These are phyloP conservation scores for Catunica adiposa DNA, from an alignment of 2,329 filamentous ascomycete species.

Conservation along the genomic window DNA sequence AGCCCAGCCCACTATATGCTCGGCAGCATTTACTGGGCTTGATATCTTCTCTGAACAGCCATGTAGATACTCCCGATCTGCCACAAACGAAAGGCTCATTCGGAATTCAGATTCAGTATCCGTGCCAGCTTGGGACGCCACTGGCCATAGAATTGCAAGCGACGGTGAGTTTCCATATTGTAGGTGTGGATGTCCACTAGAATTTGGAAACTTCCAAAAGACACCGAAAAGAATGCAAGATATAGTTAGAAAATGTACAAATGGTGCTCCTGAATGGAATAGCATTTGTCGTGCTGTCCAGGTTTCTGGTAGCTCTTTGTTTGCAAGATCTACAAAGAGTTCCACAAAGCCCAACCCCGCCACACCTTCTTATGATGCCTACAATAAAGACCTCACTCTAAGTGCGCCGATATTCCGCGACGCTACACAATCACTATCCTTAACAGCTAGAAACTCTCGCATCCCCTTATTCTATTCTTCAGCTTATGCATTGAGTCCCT, in stretches of 20 bases:
- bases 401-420: background rate
- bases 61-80: background rate
- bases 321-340: background rate
- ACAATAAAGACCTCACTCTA: background rate
- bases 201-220: background rate
- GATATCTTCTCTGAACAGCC: conserved; percentile 6
- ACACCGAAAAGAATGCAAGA: background rate
- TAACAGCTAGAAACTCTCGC: too few species aligned
- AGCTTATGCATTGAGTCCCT: too few species aligned
- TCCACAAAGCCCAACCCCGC: background rate
- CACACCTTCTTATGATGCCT: too few species aligned
- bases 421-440: background rate
- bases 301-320: background rate
- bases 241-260: background rate
- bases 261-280: conserved; percentile 2
- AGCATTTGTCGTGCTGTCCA: background rate
- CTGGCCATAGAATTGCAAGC: background rate
- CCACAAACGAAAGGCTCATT: too few species aligned
- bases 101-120: too few species aligned
- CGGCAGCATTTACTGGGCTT: conserved; percentile 5
- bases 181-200: background rate
- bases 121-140: too few species aligned
- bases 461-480: too few species aligned
- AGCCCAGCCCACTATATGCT: background rate
- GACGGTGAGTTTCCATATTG: background rate